phyloP scores from a whole-genome alignment of 345 rosid genomes.

The Aethionema arabicum region DNA sequence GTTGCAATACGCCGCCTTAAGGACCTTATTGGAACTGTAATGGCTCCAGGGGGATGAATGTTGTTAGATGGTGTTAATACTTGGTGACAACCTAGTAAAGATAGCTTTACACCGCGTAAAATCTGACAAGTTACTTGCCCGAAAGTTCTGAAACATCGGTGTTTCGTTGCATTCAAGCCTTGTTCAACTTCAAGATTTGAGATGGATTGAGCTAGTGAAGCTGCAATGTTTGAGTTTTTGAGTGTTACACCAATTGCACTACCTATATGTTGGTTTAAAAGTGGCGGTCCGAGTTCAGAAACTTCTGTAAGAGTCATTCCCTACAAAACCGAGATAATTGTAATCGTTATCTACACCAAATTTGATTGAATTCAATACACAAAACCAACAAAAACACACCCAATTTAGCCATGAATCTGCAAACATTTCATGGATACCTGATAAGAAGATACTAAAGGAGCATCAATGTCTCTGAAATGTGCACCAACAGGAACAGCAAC shows the following conservation, averaged over 20 bases:
- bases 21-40: slow-evolving; percentile 53
- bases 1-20: slow-evolving; percentile 31
- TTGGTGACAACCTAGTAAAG: slow-evolving; percentile 60
- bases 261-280: slow-evolving; percentile 57
- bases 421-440: slow-evolving; percentile 45
- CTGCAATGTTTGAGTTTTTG: slow-evolving; percentile 58
- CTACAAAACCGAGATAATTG: slow-evolving; percentile 38
- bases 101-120: slow-evolving; percentile 54
- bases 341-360: slow-evolving; percentile 14
- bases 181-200: slow-evolving; percentile 42
- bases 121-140: slow-evolving; percentile 67
- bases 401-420: neutral
- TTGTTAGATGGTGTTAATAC: slow-evolving; percentile 38
- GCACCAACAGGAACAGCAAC: slow-evolving; percentile 78
- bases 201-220: slow-evolving; percentile 66
- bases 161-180: slow-evolving; percentile 32
- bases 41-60: slow-evolving; percentile 43
- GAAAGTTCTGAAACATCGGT: slow-evolving; percentile 60
- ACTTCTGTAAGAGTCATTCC: slow-evolving; percentile 57
- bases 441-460: slow-evolving; percentile 37
- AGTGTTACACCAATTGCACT: slow-evolving; percentile 57
- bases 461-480: slow-evolving; percentile 63
- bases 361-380: neutral
- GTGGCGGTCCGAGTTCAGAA: slow-evolving; percentile 66
- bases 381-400: neutral